A percentile compares a stretch with the other conserved stretches of the same genome.
Conservation (phyloP, 768 basidiomycete genomes). For the Candolleomyces eurysporus region DNA sequence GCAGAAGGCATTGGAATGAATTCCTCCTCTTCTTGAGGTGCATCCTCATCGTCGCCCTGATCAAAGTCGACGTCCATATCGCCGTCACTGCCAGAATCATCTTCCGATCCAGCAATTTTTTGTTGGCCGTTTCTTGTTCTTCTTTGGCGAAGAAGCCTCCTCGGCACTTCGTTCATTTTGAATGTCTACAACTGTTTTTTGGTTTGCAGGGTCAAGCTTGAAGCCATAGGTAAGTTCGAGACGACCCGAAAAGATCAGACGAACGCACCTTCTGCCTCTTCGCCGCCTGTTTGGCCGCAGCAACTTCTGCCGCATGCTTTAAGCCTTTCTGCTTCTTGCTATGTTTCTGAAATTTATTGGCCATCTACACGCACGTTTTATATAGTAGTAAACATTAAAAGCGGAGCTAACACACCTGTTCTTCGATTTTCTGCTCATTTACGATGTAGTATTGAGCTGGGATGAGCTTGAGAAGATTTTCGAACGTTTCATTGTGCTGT, state of each 20-base stretch:
- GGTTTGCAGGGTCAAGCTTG: conserved; percentile 91
- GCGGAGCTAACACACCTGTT: conserved; percentile 47
- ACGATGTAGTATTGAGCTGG: conserved; percentile 88
- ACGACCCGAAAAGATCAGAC: neutral
- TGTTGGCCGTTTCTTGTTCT: conserved; percentile 49
- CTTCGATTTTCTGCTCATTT: conserved; percentile 55
- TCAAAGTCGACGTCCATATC: conserved; percentile 40
- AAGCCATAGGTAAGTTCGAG: conserved; percentile 2
- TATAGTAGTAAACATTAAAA: neutral
- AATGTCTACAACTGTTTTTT: conserved; percentile 72
- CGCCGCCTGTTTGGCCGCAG: conserved; percentile 68
- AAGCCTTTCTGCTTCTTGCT: conserved; percentile 82
- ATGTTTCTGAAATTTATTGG: conserved; percentile 80
- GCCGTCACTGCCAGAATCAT: conserved; percentile 25
- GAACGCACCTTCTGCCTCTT: conserved; percentile 75
- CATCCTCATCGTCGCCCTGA: conserved; percentile 32
- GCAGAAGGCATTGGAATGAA: conserved; percentile 61
- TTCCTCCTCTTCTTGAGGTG: conserved; percentile 17
- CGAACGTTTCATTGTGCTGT: conserved; percentile 84
- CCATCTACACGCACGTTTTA: conserved; percentile 29
- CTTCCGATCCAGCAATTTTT: conserved; percentile 21
- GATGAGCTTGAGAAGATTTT: conserved; percentile 78
- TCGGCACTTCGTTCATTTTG: conserved; percentile 47
- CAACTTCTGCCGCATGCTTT: conserved; percentile 87
- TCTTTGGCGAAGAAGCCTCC: conserved; percentile 21